These are phyloP conservation scores for Fusarium coicis DNA, from an alignment of 2,329 filamentous ascomycete species.

Conservation along the genomic window DNA sequence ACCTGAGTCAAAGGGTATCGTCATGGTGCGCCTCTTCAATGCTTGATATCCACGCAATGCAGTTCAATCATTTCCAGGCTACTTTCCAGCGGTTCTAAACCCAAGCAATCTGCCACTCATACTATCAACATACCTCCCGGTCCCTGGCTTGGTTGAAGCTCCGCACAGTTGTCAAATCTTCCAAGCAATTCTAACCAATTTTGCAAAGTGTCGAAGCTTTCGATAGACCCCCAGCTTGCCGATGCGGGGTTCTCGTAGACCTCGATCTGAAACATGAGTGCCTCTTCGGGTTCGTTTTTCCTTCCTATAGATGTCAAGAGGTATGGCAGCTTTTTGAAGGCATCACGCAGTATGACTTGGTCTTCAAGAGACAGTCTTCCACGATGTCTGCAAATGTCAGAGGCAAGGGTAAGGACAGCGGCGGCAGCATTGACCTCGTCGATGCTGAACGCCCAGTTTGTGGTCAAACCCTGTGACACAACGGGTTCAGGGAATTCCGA, in stretches of 20 bases:
- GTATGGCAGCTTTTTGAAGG: conserved; percentile 13
- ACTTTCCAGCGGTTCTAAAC: background rate
- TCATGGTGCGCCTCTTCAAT: conserved; percentile 22
- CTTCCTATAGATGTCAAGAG: conserved; percentile 14
- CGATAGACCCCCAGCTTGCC: conserved; percentile 18
- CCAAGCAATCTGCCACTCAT: conserved; percentile 6
- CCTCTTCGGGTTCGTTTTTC: background rate
- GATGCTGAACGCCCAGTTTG: background rate
- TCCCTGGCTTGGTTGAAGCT: conserved; percentile 9
- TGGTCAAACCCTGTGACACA: background rate
- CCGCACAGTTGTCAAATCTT: conserved; percentile 10
- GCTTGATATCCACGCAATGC: conserved; percentile 21
- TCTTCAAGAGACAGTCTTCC: background rate
- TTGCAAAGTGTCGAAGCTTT: conserved; percentile 17
- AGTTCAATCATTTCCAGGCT: background rate
- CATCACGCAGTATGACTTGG: background rate
- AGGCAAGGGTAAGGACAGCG: conserved; percentile 2
- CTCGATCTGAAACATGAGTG: conserved; percentile 1
- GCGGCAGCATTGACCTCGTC: conserved; percentile 5
- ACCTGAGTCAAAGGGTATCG: conserved; percentile 29
- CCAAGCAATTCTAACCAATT: background rate
- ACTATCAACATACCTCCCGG: conserved; percentile 8
- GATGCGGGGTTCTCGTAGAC: conserved; percentile 13
- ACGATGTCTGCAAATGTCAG: conserved; percentile 1
- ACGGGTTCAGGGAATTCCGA: background rate